These are phyloP conservation scores for Paratinospora sagittata DNA, from an alignment of 164 flowering plant species.

Conservation along the genomic window DNA sequence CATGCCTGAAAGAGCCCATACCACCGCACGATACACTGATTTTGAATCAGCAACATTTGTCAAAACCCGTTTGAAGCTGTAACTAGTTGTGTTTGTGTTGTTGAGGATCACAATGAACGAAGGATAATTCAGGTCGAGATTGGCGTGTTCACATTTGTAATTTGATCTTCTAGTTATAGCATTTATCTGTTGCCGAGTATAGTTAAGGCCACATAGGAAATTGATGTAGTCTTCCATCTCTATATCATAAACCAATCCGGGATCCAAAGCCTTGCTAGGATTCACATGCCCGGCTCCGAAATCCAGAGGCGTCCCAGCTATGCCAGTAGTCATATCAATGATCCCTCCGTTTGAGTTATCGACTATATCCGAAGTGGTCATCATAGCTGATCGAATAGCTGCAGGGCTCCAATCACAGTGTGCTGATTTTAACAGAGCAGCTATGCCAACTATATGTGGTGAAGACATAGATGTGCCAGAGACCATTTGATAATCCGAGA, in stretches of 20 bases:
- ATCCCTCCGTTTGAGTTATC: conserved; percentile 7
- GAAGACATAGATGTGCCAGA: conserved; percentile 20
- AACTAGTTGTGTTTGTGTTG: conserved; percentile 18
- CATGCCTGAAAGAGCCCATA: conserved; percentile 14
- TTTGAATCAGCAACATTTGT: conserved; percentile 11
- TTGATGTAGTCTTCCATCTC: conserved; percentile 19
- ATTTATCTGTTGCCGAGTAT: conserved; percentile 11
- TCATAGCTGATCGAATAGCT: conserved; percentile 18
- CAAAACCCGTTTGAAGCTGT: conserved; percentile 18
- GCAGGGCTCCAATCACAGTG: conserved; percentile 11
- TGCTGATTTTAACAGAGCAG: conserved; percentile 10
- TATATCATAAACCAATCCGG: conserved; percentile 20
- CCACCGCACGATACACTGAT: conserved; percentile 17
- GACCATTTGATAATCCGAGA: background rate
- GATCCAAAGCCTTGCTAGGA: conserved; percentile 24
- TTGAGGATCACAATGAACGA: conserved; percentile 23
- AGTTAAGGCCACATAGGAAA: conserved; percentile 16
- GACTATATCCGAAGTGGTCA: conserved; percentile 13
- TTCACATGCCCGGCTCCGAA: conserved; percentile 22
- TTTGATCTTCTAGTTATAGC: conserved; percentile 11
- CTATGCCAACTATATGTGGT: conserved; percentile 14
- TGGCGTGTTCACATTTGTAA: conserved; percentile 5
- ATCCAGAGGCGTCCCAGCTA: conserved; percentile 15
- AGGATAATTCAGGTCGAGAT: conserved; percentile 17
- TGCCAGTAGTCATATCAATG: conserved; percentile 7